phyloP scores from a whole-genome alignment of 208 protist species.

The Trypanosoma avium region DNA sequence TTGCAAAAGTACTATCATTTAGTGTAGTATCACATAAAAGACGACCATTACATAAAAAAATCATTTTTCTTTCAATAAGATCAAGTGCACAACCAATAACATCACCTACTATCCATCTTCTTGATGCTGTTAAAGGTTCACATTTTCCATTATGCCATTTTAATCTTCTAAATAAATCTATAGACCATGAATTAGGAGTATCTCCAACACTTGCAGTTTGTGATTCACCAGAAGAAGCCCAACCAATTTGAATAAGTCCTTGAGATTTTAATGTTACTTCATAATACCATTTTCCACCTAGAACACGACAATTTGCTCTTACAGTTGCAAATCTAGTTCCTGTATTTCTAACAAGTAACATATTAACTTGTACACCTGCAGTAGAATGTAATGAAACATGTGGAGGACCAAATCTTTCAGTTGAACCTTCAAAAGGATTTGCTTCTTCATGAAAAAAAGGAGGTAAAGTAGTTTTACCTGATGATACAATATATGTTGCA shows the following conservation, averaged over 20 bases:
- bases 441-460: constrained; percentile 87
- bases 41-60: constrained; percentile 83
- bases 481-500: constrained; percentile 64
- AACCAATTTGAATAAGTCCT: constrained; percentile 92
- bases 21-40: constrained; percentile 41
- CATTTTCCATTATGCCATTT: constrained; percentile 85
- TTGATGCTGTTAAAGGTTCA: constrained; percentile 49
- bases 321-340: constrained; percentile 73
- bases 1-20: constrained; percentile 23
- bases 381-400: constrained; percentile 80
- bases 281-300: constrained; percentile 88
- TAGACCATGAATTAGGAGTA: constrained; percentile 75
- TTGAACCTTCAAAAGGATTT: constrained; percentile 79
- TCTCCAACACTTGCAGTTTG: constrained; percentile 75
- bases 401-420: constrained; percentile 74
- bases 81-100: constrained; percentile 90
- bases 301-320: constrained; percentile 73
- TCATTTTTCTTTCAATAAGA: constrained; percentile 65
- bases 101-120: constrained; percentile 81
- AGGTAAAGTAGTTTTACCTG: constrained; percentile 56
- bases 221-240: constrained; percentile 44
- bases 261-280: constrained; percentile 88
- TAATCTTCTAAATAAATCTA: constrained; percentile 86
- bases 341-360: constrained; percentile 75
- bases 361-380: constrained; percentile 67